A percentile compares a stretch with the other conserved stretches of the same genome.
These are phyloP conservation scores for Solanum dulcamara DNA, from an alignment of 257 asterid species.

Conservation along the genomic window DNA sequence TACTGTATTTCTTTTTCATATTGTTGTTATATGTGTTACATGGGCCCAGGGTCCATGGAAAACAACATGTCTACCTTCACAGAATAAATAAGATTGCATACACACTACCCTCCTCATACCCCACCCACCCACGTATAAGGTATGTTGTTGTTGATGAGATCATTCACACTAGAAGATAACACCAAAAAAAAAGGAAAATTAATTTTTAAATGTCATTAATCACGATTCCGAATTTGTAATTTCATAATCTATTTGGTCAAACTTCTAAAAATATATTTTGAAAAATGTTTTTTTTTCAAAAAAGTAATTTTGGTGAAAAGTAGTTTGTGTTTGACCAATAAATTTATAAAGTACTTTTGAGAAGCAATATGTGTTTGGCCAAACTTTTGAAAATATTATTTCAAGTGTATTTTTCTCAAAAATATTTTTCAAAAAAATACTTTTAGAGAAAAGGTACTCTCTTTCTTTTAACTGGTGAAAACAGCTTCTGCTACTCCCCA, in stretches of 20 bases:
- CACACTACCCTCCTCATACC: no score
- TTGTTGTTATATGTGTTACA: not conserved
- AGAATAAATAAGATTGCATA: no score
- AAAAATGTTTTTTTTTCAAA: no score
- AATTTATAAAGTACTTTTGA: not conserved
- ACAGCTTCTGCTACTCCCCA: not conserved
- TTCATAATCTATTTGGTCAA: not conserved
- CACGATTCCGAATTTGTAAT: not conserved
- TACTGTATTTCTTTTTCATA: not conserved
- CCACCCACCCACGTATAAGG: no score
- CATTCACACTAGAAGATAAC: not conserved
- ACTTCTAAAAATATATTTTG: no score
- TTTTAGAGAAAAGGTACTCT: no score
- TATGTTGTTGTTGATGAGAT: no score
- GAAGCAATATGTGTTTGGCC: not conserved
- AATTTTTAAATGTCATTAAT: not conserved
- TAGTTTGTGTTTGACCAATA: not conserved
- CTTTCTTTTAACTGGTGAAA: no score
- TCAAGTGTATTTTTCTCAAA: not conserved
- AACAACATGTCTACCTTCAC: no score
- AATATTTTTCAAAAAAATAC: not conserved
- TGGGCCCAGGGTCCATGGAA: not conserved
- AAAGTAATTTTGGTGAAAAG: not conserved
- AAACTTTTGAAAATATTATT: not conserved
- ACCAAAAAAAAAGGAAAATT: not conserved